Conservation (phyloP, 2,329 filamentous ascomycete genomes). For the Alternaria conjuncta region DNA sequence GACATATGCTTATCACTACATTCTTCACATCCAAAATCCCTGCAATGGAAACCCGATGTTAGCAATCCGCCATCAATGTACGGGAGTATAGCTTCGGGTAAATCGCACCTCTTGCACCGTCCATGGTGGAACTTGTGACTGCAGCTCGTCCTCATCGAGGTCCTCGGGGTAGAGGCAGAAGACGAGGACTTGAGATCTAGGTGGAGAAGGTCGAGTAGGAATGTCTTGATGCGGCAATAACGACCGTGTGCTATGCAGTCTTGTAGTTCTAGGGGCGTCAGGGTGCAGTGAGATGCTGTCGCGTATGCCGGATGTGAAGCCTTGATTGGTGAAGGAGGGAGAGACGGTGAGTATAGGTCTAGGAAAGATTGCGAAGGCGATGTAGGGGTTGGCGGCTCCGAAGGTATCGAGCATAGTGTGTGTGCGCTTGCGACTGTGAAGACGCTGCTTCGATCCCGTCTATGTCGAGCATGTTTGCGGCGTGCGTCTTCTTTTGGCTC, state of each 20-base stretch:
- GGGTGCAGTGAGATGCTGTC: background rate
- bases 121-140: background rate
- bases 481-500: background rate
- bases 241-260: constrained; percentile 2
- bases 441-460: background rate
- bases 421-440: background rate
- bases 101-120: background rate
- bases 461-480: background rate
- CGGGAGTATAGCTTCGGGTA: background rate
- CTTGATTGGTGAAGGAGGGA: background rate
- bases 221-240: constrained; percentile 1
- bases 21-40: background rate
- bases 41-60: background rate
- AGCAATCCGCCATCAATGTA: background rate
- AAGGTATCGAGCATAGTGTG: background rate
- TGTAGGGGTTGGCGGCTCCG: background rate
- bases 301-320: background rate
- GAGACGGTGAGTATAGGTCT: background rate
- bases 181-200: background rate
- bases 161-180: background rate
- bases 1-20: background rate
- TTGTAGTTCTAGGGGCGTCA: background rate
- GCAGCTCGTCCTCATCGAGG: background rate
- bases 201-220: background rate
- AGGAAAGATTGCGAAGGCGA: background rate